Conservation (phyloP, 305 asterid genomes). For the Fraxinus angustifolia region DNA sequence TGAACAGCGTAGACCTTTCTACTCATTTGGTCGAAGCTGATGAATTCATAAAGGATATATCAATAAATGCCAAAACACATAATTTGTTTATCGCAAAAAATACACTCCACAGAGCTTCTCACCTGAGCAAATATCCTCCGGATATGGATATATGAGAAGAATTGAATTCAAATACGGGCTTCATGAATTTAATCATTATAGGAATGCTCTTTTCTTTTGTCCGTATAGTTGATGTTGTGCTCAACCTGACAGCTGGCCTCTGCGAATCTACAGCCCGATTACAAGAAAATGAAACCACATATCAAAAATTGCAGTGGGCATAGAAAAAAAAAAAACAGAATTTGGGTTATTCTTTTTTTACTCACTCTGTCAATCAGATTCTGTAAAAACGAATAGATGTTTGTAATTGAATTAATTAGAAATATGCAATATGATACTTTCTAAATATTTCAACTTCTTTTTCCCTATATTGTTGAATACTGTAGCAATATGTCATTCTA, state of each 20-base stretch:
- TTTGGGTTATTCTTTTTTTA: neutral
- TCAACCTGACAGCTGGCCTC: constrained; percentile 73
- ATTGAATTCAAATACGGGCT: constrained; percentile 84
- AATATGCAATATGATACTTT: neutral
- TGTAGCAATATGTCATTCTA: neutral
- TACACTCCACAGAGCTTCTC: neutral
- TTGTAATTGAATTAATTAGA: neutral
- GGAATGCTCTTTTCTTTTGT: constrained; percentile 56
- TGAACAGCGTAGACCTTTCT: constrained; percentile 48
- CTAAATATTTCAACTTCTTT: neutral
- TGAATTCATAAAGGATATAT: constrained; percentile 17
- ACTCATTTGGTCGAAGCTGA: constrained; percentile 67
- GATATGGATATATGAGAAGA: constrained; percentile 59
- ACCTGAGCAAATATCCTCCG: constrained; percentile 79
- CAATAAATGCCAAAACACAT: neutral
- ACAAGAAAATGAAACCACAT: constrained; percentile 10
- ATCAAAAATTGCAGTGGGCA: neutral
- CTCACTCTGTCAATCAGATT: neutral
- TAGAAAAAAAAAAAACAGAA: neutral
- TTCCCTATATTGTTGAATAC: neutral
- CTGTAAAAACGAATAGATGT: neutral
- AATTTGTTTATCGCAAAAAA: neutral
- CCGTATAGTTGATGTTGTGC: constrained; percentile 62
- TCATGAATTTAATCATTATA: constrained; percentile 58
- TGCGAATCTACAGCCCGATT: constrained; percentile 47